A percentile compares a stretch with the other conserved stretches of the same genome.
Evolutionary conservation across 176 grass and related monocot genomes (phyloP).

Genomic region (Urochloa ruziziensis): DNA sequence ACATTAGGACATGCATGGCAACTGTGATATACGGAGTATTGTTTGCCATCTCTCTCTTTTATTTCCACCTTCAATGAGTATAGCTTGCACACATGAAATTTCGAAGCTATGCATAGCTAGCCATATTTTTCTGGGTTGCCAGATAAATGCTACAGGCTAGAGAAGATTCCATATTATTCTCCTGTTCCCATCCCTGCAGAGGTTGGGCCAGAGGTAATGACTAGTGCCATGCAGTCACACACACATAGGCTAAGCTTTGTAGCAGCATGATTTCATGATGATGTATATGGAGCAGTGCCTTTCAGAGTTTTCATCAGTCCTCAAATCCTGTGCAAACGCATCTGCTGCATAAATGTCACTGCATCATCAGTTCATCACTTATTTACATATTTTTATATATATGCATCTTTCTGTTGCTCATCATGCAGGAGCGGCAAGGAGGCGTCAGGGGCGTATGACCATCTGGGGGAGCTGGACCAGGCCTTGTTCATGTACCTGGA

Average conservation of each 20-base stretch:
- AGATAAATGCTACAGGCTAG: conserved; percentile 44
- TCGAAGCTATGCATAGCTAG: not conserved
- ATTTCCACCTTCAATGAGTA: conserved; percentile 1
- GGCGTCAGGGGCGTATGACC: conserved; percentile 65
- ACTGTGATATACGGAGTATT: not conserved
- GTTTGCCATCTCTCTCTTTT: not conserved
- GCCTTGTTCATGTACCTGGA: conserved; percentile 83
- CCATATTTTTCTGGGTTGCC: conserved; percentile 29
- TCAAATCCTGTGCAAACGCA: conserved; percentile 39
- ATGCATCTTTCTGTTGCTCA: not conserved
- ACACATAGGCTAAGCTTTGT: conserved; percentile 19
- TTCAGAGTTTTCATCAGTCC: not conserved
- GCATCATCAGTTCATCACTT: not conserved
- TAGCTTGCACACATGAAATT: conserved; percentile 57
- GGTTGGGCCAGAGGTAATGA: conserved; percentile 47
- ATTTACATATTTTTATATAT: not conserved
- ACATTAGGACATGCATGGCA: not conserved
- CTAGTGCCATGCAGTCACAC: conserved; percentile 30
- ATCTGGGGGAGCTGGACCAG: conserved; percentile 75
- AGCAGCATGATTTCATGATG: conserved; percentile 53
- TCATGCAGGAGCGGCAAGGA: conserved; percentile 43
- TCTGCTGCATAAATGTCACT: not conserved
- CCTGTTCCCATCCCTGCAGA: conserved; percentile 44
- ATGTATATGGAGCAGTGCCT: not conserved
- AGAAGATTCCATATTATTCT: conserved; percentile 57